These are phyloP conservation scores for Coriolopsis trogii DNA, from an alignment of 1,284 basidiomycete species.

Conservation along the genomic window DNA sequence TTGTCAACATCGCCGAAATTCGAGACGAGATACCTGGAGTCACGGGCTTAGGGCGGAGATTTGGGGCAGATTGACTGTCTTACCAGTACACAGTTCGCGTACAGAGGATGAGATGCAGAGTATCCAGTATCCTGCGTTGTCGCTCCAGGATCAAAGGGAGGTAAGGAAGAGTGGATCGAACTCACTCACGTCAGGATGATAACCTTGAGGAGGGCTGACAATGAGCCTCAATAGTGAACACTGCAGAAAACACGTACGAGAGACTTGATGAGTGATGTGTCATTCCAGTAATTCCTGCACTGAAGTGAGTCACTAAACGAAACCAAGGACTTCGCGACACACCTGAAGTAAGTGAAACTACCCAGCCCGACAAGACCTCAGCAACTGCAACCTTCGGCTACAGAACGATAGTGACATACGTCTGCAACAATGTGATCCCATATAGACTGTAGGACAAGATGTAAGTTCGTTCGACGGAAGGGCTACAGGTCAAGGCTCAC, in stretches of 20 bases:
- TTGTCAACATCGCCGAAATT: constrained; percentile 30
- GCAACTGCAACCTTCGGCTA: background rate
- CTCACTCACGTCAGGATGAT: constrained; percentile 25
- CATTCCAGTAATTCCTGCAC: constrained; percentile 26
- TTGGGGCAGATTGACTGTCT: background rate
- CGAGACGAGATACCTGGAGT: constrained; percentile 32
- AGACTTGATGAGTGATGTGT: constrained; percentile 24
- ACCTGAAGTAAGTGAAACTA: constrained; percentile 29
- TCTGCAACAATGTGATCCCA: constrained; percentile 34
- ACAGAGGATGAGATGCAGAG: constrained; percentile 31
- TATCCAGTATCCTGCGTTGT: constrained; percentile 23
- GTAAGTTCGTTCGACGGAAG: background rate
- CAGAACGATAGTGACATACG: constrained; percentile 13
- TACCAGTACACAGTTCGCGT: constrained; percentile 33
- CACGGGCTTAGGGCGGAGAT: background rate
- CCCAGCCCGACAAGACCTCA: background rate
- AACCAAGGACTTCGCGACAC: background rate
- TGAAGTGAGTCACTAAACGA: background rate
- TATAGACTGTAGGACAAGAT: constrained; percentile 23
- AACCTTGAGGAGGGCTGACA: constrained; percentile 7
- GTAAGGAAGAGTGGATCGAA: background rate
- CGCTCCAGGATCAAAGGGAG: background rate
- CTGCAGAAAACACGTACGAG: constrained; percentile 16
- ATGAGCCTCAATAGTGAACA: background rate
- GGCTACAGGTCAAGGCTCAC: constrained; percentile 21